Conservation (phyloP, 352 stramenopile genomes). For the Globisporangium spiculum region DNA sequence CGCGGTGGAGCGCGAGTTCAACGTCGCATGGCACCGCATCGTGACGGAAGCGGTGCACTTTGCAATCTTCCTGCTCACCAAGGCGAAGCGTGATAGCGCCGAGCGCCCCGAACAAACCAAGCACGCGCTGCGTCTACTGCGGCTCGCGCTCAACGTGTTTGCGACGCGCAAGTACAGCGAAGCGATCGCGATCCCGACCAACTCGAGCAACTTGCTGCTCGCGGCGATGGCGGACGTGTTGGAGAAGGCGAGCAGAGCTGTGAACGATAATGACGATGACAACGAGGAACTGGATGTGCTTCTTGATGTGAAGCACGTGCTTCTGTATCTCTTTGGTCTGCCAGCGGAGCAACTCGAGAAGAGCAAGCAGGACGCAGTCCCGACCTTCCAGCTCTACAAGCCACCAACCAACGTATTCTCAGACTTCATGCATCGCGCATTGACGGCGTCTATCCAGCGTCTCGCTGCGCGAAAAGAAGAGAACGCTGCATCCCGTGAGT, state of each 20-base stretch:
- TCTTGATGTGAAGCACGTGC: constrained; percentile 55
- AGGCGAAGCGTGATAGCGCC: constrained; percentile 37
- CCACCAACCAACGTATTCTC: constrained; percentile 77
- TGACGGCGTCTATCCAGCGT: constrained; percentile 28
- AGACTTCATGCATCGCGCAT: constrained; percentile 57
- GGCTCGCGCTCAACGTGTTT: constrained; percentile 46
- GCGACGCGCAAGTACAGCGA: constrained; percentile 22
- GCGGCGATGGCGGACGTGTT: constrained; percentile 59
- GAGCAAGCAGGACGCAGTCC: constrained; percentile 14
- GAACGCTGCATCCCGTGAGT: constrained; percentile 16
- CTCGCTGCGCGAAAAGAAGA: constrained; percentile 1
- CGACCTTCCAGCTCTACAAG: constrained; percentile 75
- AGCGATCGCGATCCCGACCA: constrained; percentile 43
- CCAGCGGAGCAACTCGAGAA: constrained; percentile 9
- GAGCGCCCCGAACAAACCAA: constrained; percentile 30
- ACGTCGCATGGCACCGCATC: constrained; percentile 59
- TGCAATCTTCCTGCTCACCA: constrained; percentile 63
- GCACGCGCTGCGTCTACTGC: constrained; percentile 50
- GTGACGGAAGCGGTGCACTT: constrained; percentile 64
- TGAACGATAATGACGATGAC: not conserved
- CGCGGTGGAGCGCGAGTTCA: constrained; percentile 40
- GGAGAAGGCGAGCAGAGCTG: constrained; percentile 22
- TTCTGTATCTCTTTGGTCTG: constrained; percentile 69
- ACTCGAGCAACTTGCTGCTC: constrained; percentile 77
- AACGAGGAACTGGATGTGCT: constrained; percentile 29